A percentile compares a stretch with the other conserved stretches of the same genome.
Conservation (phyloP, 805 yeast species). For the Metschnikowia sp. region DNA sequence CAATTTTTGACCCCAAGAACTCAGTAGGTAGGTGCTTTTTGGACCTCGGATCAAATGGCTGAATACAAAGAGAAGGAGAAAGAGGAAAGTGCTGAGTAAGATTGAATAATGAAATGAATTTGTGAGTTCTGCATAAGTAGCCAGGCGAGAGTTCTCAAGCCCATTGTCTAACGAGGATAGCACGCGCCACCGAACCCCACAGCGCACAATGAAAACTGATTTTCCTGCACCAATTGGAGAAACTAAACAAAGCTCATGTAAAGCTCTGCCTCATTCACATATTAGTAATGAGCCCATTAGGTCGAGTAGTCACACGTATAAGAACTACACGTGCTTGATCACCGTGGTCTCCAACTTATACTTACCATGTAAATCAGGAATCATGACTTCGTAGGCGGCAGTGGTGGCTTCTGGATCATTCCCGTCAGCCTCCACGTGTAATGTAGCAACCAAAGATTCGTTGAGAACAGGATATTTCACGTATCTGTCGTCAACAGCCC, state of each 20-base stretch:
- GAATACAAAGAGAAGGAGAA: no score
- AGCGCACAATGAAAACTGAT: not conserved
- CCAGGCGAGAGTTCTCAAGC: not conserved
- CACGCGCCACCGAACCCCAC: not conserved
- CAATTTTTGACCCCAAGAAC: not conserved
- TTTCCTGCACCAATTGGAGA: not conserved
- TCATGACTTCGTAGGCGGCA: constrained; percentile 61
- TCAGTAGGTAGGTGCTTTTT: no score
- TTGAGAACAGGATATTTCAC: constrained; percentile 53
- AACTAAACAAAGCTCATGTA: not conserved
- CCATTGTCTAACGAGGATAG: not conserved
- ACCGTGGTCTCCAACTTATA: constrained; percentile 27
- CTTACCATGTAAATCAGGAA: constrained; percentile 54
- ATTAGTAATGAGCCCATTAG: no score
- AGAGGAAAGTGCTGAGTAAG: no score
- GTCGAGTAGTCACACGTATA: not conserved
- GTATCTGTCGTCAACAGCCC: constrained; percentile 23
- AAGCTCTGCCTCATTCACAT: not conserved
- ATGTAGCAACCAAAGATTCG: constrained; percentile 60
- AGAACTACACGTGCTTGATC: constrained; percentile 28
- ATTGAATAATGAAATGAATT: no score
- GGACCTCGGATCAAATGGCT: no score
- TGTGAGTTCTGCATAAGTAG: not conserved
- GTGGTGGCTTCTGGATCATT: constrained; percentile 48
- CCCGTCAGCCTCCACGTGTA: constrained; percentile 70